phyloP scores from a whole-genome alignment of 441 rosid species.

The Adansonia gregorii region DNA sequence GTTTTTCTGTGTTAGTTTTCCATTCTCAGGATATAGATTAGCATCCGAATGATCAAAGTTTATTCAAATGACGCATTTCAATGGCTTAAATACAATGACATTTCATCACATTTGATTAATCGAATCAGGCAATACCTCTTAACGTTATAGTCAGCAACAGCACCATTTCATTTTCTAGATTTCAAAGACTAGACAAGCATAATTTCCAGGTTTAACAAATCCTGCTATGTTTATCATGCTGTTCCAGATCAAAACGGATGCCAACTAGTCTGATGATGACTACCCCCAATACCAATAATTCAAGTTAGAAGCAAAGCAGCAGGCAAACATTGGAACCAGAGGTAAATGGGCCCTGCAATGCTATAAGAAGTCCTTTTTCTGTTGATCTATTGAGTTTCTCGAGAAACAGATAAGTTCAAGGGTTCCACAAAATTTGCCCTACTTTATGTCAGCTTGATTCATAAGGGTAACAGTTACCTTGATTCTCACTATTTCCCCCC shows the following conservation, averaged over 20 bases:
- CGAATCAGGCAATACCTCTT: neutral
- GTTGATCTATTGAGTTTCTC: constrained; percentile 11
- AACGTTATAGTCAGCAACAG: too few species aligned
- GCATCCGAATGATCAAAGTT: too few species aligned
- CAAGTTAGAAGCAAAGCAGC: neutral
- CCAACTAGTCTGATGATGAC: neutral
- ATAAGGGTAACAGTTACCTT: neutral
- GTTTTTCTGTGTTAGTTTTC: too few species aligned
- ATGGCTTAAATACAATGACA: too few species aligned
- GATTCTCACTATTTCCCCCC: neutral
- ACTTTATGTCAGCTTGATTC: neutral
- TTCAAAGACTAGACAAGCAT: neutral
- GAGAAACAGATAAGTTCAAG: constrained; percentile 7
- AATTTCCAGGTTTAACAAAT: constrained; percentile 2
- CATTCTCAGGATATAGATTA: too few species aligned
- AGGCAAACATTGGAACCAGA: constrained; percentile 25
- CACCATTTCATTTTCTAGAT: neutral
- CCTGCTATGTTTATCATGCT: neutral
- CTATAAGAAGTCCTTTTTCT: neutral
- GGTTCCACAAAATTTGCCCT: neutral
- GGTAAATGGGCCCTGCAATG: constrained; percentile 5
- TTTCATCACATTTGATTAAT: neutral
- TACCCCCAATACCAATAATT: neutral
- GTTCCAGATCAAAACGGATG: constrained; percentile 2
- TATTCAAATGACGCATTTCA: too few species aligned